Percentiles rank a stretch among this genome's conserved stretches.
phyloP scores from a whole-genome alignment of 768 basidiomycete species.

The Hydnomerulius pinastri region DNA sequence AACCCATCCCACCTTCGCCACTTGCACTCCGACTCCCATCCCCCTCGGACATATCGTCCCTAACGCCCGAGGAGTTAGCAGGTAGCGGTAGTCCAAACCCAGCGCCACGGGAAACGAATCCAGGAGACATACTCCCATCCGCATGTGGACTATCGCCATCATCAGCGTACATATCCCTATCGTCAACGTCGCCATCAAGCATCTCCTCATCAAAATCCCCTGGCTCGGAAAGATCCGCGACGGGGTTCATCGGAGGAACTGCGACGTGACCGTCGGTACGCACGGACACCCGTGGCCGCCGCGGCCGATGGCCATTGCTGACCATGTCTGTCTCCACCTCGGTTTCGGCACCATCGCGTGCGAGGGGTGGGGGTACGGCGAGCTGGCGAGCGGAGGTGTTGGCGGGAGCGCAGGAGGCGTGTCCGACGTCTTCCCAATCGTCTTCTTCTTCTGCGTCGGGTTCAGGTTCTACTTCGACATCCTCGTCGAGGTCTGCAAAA shows the following conservation, averaged over 20 bases:
- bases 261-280: conserved; percentile 29
- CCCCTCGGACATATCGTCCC: conserved; percentile 24
- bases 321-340: conserved; percentile 33
- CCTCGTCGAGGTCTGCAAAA: conserved; percentile 93
- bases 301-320: conserved; percentile 9
- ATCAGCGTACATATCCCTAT: conserved; percentile 1
- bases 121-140: conserved; percentile 1
- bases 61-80: conserved; percentile 10
- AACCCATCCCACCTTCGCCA: background rate
- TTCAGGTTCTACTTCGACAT: conserved; percentile 75
- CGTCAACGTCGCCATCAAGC: conserved; percentile 24
- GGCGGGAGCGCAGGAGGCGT: background rate
- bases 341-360: conserved; percentile 34
- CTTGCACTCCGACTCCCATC: conserved; percentile 5
- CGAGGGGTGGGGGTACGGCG: conserved; percentile 23
- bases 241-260: conserved; percentile 6
- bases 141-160: conserved; percentile 12
- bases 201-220: conserved; percentile 29
- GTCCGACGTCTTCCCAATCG: conserved; percentile 22
- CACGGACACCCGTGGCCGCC: conserved; percentile 23
- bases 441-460: conserved; percentile 30
- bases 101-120: conserved; percentile 13
- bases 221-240: conserved; percentile 8
- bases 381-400: conserved; percentile 14
- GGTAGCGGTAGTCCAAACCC: conserved; percentile 19